Evolutionary conservation across 2,329 filamentous ascomycete genomes (phyloP).

Genomic region (Akanthomyces lecanii): DNA sequence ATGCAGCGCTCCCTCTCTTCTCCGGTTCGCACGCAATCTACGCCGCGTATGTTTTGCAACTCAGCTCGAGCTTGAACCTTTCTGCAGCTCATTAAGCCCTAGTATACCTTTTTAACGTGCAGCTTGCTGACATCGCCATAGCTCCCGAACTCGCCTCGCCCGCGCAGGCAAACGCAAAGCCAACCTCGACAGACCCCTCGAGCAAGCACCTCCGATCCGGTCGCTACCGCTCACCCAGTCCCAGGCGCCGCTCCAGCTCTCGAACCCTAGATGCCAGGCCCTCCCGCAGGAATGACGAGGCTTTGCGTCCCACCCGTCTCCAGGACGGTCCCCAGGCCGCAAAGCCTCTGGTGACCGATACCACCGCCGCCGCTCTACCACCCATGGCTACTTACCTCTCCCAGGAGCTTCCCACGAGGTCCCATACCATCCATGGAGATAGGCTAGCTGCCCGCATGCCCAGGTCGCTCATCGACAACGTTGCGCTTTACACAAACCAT

Average conservation of each 20-base stretch:
- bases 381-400: neutral
- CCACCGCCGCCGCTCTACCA: constrained; percentile 4
- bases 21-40: constrained; percentile 54
- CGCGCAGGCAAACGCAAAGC: neutral
- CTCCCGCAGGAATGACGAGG: constrained; percentile 1
- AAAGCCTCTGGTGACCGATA: constrained; percentile 10
- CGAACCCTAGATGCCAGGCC: constrained; percentile 1
- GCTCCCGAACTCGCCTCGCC: neutral
- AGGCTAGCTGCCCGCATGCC: constrained; percentile 8
- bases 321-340: constrained; percentile 11
- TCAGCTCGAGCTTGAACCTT: neutral
- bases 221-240: constrained; percentile 3
- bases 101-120: neutral
- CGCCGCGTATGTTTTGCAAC: constrained; percentile 52
- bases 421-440: constrained; percentile 10
- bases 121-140: neutral
- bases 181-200: neutral
- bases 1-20: constrained; percentile 61
- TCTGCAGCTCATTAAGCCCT: neutral
- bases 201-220: neutral
- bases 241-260: constrained; percentile 3
- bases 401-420: constrained; percentile 4
- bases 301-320: constrained; percentile 2
- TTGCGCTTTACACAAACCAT: constrained; percentile 62
- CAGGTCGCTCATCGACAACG: constrained; percentile 58